Percentiles rank a stretch among this genome's conserved stretches.
phyloP scores from a whole-genome alignment of 2,329 filamentous ascomycete species.

The Neoscytalidium dimidiatum region DNA sequence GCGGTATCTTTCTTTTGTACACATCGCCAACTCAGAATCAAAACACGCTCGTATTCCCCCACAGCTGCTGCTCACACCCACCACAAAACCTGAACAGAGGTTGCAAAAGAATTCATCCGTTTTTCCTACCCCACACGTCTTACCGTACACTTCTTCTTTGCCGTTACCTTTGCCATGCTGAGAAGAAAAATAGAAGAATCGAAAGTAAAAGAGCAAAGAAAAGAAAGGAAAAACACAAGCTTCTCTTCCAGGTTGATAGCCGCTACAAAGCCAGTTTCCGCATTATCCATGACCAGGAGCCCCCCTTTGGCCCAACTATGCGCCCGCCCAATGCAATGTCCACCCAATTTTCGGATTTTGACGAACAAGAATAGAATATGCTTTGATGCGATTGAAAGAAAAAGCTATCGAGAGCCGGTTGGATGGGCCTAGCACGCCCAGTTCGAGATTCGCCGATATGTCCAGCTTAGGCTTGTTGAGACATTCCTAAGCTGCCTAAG shows the following conservation, averaged over 20 bases:
- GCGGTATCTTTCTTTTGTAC: constrained; percentile 8
- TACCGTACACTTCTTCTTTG: neutral
- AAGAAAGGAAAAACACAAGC: neutral
- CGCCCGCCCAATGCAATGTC: constrained; percentile 19
- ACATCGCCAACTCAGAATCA: constrained; percentile 1
- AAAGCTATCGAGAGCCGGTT: constrained; percentile 1
- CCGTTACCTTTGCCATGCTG: constrained; percentile 5
- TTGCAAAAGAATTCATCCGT: neutral
- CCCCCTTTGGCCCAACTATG: constrained; percentile 10
- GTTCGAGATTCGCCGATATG: neutral
- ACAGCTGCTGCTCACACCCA: neutral
- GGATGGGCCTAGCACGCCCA: constrained; percentile 1
- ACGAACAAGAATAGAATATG: constrained; percentile 6
- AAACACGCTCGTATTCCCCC: neutral
- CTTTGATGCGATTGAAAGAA: neutral
- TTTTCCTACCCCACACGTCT: neutral
- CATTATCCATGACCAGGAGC: constrained; percentile 13
- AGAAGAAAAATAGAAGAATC: neutral
- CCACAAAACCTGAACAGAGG: neutral
- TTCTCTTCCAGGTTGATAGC: neutral
- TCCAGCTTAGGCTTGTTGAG: neutral
- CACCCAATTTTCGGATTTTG: constrained; percentile 17
- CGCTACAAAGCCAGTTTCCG: constrained; percentile 6
- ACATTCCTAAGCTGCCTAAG: neutral
- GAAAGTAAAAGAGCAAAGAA: neutral